Percentiles rank a stretch among this genome's conserved stretches.
These are phyloP conservation scores for Neobulgaria alba DNA, from an alignment of 2,329 filamentous ascomycete genomes.

Conservation along the genomic window DNA sequence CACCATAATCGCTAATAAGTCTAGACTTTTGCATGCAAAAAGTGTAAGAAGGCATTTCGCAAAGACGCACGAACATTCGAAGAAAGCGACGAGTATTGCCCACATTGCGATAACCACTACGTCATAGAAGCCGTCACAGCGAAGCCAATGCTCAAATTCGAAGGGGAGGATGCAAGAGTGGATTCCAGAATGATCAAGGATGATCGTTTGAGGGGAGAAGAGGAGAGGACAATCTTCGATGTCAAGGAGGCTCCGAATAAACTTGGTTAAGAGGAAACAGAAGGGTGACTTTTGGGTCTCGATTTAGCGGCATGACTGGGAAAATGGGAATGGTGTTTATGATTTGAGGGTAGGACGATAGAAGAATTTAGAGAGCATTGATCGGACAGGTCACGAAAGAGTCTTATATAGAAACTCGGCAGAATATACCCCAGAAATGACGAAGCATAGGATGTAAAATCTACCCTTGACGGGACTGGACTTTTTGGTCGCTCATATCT, in stretches of 20 bases:
- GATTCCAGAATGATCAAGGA: slow-evolving; percentile 91
- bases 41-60: slow-evolving; percentile 96
- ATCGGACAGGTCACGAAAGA: not conserved
- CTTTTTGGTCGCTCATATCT: slow-evolving; percentile 27
- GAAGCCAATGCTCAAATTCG: slow-evolving; percentile 73
- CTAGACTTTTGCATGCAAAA: slow-evolving; percentile 83
- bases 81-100: slow-evolving; percentile 96
- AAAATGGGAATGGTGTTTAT: slow-evolving; percentile 8
- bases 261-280: slow-evolving; percentile 49
- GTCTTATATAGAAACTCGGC: not conserved
- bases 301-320: slow-evolving; percentile 28
- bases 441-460: not conserved
- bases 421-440: not conserved
- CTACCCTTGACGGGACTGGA: not conserved
- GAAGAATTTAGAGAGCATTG: not conserved
- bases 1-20: not conserved
- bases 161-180: slow-evolving; percentile 81
- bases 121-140: slow-evolving; percentile 83
- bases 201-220: slow-evolving; percentile 54
- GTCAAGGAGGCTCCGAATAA: slow-evolving; percentile 66
- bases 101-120: slow-evolving; percentile 98
- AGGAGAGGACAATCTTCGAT: slow-evolving; percentile 64
- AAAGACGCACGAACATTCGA: slow-evolving; percentile 91
- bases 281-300: slow-evolving; percentile 8
- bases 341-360: slow-evolving; percentile 5